phyloP scores from a whole-genome alignment of 768 basidiomycete species.

The Gelatoporia subvermispora region DNA sequence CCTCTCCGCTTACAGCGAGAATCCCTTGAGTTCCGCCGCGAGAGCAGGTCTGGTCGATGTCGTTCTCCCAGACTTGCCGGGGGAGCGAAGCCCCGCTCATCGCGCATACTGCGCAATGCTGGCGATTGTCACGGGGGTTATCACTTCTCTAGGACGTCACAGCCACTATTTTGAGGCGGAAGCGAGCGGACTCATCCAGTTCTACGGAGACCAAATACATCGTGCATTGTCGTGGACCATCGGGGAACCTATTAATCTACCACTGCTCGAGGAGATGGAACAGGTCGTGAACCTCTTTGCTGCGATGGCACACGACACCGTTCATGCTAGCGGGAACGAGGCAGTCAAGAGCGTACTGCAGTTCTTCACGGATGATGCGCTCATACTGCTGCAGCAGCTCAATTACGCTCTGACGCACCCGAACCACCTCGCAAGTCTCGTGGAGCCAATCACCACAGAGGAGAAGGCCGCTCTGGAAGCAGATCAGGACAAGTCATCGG shows the following conservation, averaged over 20 bases:
- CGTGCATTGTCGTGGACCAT: slow-evolving; percentile 80
- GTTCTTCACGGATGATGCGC: slow-evolving; percentile 61
- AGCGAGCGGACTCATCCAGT: slow-evolving; percentile 78
- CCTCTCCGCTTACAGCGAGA: slow-evolving; percentile 78
- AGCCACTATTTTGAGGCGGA: slow-evolving; percentile 82
- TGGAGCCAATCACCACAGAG: slow-evolving; percentile 75
- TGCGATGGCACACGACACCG: slow-evolving; percentile 53
- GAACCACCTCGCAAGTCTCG: slow-evolving; percentile 74
- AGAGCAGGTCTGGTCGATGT: slow-evolving; percentile 71
- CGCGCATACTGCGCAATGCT: slow-evolving; percentile 81
- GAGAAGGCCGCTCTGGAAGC: slow-evolving; percentile 69
- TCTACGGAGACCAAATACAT: slow-evolving; percentile 78
- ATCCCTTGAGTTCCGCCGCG: slow-evolving; percentile 70
- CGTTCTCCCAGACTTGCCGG: slow-evolving; percentile 61
- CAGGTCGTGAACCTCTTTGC: slow-evolving; percentile 75
- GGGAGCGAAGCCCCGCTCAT: slow-evolving; percentile 77
- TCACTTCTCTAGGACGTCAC: slow-evolving; percentile 55
- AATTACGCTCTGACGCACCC: slow-evolving; percentile 92
- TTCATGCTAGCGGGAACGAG: slow-evolving; percentile 39
- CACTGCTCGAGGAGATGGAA: slow-evolving; percentile 80
- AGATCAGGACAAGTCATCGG: slow-evolving; percentile 34
- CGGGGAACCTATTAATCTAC: slow-evolving; percentile 68
- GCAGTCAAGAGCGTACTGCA: slow-evolving; percentile 60
- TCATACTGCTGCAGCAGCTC: slow-evolving; percentile 78
- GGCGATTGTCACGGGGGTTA: slow-evolving; percentile 68